Evolutionary conservation across 352 stramenopile genomes (phyloP).

Genomic region (Phytophthora uliginosa): DNA sequence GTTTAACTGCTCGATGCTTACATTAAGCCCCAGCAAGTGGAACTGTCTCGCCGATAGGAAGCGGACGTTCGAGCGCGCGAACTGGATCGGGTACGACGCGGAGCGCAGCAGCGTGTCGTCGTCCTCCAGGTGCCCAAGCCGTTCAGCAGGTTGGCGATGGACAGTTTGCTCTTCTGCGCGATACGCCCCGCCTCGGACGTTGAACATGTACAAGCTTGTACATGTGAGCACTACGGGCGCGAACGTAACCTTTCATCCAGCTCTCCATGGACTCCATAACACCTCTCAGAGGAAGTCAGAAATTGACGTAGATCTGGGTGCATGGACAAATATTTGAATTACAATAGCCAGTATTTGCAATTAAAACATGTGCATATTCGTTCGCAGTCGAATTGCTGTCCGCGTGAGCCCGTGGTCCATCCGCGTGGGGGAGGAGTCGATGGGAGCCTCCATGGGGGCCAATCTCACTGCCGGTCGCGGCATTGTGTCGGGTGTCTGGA

Average conservation of each 20-base stretch:
- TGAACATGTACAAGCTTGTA: slow-evolving; percentile 21
- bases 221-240: slow-evolving; percentile 85
- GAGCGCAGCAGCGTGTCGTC: slow-evolving; percentile 80
- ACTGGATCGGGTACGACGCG: slow-evolving; percentile 70
- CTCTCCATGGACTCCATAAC: slow-evolving; percentile 67
- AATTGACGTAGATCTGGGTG: background rate
- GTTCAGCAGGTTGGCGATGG: slow-evolving; percentile 79
- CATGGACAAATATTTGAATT: too few relatives aligned
- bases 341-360: too few relatives aligned
- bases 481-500: background rate
- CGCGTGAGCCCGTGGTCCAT: too few relatives aligned
- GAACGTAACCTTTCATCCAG: slow-evolving; percentile 77
- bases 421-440: too few relatives aligned
- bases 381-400: too few relatives aligned
- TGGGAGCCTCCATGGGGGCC: too few relatives aligned
- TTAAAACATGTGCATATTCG: too few relatives aligned
- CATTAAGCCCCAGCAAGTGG: slow-evolving; percentile 44
- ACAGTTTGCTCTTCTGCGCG: slow-evolving; percentile 85
- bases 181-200: slow-evolving; percentile 84
- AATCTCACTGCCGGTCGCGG: background rate
- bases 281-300: background rate
- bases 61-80: slow-evolving; percentile 80
- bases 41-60: slow-evolving; percentile 76
- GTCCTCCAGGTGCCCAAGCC: slow-evolving; percentile 70
- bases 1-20: slow-evolving; percentile 71